A percentile compares a stretch with the other conserved stretches of the same genome.
Conservation (phyloP, 139 green algal genomes). For the Coelastrella sp. region DNA sequence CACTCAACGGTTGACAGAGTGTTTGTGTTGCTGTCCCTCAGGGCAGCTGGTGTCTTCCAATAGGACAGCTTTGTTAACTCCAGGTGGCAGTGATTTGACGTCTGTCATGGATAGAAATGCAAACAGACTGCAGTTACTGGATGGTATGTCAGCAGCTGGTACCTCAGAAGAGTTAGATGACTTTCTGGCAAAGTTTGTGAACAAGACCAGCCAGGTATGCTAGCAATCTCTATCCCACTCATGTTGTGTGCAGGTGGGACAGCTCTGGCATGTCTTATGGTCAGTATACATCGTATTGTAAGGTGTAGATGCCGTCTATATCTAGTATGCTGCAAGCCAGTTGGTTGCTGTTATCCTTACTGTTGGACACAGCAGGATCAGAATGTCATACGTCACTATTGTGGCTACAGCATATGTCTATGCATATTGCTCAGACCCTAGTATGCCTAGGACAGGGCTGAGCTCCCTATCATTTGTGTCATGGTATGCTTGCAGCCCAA, state of each 20-base stretch:
- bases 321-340: no score
- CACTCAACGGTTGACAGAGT: no score
- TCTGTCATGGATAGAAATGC: conserved; percentile 26
- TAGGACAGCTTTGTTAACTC: conserved; percentile 21
- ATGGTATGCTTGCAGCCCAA: background rate
- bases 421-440: background rate
- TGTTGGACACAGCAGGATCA: no score
- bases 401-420: no score
- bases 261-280: no score
- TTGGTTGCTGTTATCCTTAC: no score
- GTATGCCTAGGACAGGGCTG: background rate
- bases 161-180: conserved; percentile 33
- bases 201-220: conserved; percentile 26
- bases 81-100: conserved; percentile 21
- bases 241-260: background rate
- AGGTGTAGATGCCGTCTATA: no score
- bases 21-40: no score
- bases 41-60: no score
- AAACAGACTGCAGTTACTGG: conserved; percentile 43
- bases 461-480: background rate
- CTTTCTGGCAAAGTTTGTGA: conserved; percentile 43
- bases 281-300: background rate
- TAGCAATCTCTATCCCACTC: background rate
- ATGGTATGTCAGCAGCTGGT: conserved; percentile 1
- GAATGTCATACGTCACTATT: no score